Percentiles rank a stretch among this genome's conserved stretches.
These are phyloP conservation scores for Tetrahymena borealis DNA, from an alignment of 73 alveolate species.

Conservation along the genomic window DNA sequence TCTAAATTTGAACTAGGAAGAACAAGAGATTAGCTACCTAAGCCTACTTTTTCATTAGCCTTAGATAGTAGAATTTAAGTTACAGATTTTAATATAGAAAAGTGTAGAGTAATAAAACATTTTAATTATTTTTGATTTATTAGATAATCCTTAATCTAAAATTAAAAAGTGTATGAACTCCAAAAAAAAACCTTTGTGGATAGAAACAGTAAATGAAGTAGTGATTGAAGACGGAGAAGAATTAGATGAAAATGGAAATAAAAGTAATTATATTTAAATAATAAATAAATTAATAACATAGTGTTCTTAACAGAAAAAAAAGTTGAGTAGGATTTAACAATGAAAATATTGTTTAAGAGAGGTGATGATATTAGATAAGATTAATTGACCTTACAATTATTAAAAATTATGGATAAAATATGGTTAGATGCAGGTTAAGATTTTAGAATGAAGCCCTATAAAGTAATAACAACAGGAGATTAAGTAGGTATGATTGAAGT, in stretches of 20 bases:
- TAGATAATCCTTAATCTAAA: not conserved
- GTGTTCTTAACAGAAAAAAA: not conserved
- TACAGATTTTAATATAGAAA: not conserved
- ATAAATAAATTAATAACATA: not conserved
- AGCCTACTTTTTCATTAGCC: not conserved
- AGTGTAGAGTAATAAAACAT: not conserved
- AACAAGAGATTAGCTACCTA: not conserved
- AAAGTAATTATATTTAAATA: not conserved
- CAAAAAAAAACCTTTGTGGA: conserved; percentile 29
- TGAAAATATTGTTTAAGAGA: conserved; percentile 67
- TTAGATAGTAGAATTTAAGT: not conserved
- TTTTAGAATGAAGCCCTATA: conserved; percentile 85
- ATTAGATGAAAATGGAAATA: not conserved
- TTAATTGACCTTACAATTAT: conserved; percentile 77
- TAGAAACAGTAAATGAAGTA: conserved; percentile 9
- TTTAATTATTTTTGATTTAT: not conserved
- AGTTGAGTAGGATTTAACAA: not conserved
- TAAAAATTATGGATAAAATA: conserved; percentile 88
- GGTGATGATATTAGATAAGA: conserved; percentile 98
- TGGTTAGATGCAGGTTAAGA: conserved; percentile 90
- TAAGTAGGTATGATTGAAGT: conserved; percentile 92
- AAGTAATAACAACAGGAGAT: conserved; percentile 85
- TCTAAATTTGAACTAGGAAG: conserved; percentile 52
- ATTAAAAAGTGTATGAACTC: not conserved
- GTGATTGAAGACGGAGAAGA: not conserved